Evolutionary conservation across 345 rosid genomes (phyloP).

Genomic region (Theobroma cacao): DNA sequence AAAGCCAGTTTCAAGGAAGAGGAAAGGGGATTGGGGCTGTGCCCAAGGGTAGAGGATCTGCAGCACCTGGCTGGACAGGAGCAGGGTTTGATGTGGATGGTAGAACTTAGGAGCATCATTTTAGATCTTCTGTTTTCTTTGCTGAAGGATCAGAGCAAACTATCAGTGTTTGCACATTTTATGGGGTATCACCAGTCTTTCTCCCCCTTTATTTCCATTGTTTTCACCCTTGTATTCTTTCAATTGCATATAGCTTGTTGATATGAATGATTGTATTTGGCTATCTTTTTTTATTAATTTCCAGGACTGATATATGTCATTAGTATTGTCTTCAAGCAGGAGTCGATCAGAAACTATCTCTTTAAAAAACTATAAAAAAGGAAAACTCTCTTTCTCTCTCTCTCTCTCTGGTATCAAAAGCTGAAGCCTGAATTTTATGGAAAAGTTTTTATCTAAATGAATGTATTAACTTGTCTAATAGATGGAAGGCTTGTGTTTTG

Average conservation of each 20-base stretch:
- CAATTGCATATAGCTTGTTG: constrained; percentile 18
- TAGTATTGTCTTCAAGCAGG: neutral
- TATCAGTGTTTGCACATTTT: neutral
- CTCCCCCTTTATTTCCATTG: constrained; percentile 3
- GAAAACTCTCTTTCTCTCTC: neutral
- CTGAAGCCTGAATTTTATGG: neutral
- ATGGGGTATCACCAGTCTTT: constrained; percentile 16
- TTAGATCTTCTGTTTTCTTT: constrained; percentile 7
- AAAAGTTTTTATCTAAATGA: neutral
- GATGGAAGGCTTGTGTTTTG: neutral
- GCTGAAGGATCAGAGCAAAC: constrained; percentile 12
- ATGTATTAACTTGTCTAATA: neutral
- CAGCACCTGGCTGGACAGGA: constrained; percentile 73
- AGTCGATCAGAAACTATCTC: neutral
- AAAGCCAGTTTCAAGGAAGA: constrained; percentile 56
- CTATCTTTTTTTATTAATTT: constrained; percentile 3
- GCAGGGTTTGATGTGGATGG: constrained; percentile 76
- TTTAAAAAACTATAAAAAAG: neutral
- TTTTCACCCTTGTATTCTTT: constrained; percentile 1
- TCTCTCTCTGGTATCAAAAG: neutral
- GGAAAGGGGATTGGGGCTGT: constrained; percentile 61
- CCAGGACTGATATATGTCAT: neutral
- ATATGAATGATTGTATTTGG: constrained; percentile 3
- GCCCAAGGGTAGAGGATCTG: constrained; percentile 56
- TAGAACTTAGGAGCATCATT: constrained; percentile 35